Evolutionary conservation across 106 monocot genomes (phyloP).

Genomic region (Amphibolis antarctica): DNA sequence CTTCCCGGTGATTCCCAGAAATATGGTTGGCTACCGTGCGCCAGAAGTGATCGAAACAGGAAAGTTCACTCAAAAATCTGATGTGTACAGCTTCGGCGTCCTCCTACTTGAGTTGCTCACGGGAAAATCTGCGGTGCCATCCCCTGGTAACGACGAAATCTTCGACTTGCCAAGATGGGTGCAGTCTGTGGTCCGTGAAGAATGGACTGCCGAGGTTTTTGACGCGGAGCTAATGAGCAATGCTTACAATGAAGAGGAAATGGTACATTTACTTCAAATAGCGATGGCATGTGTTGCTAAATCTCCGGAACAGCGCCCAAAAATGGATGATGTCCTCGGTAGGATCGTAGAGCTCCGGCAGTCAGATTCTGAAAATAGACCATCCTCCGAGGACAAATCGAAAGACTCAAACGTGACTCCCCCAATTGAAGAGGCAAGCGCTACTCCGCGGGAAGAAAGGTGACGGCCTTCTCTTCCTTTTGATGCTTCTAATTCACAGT

Average conservation of each 20-base stretch:
- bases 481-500: neutral
- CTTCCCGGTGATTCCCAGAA: constrained; percentile 22
- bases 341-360: constrained; percentile 57
- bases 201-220: constrained; percentile 95
- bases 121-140: constrained; percentile 59
- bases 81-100: constrained; percentile 83
- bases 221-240: constrained; percentile 60
- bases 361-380: constrained; percentile 16
- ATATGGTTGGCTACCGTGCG: constrained; percentile 55
- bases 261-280: constrained; percentile 85
- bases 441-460: neutral
- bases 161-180: constrained; percentile 77
- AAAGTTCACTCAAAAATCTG: constrained; percentile 64
- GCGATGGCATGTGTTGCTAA: constrained; percentile 74
- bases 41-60: constrained; percentile 59
- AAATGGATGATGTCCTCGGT: constrained; percentile 49
- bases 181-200: constrained; percentile 73
- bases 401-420: constrained; percentile 12
- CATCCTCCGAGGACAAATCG: constrained; percentile 23
- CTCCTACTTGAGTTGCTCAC: constrained; percentile 81
- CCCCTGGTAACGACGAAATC: constrained; percentile 41
- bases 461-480: neutral
- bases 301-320: constrained; percentile 52
- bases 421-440: neutral
- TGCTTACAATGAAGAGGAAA: constrained; percentile 65